phyloP scores from a whole-genome alignment of 345 rosid species.

The Nasturtium officinale region DNA sequence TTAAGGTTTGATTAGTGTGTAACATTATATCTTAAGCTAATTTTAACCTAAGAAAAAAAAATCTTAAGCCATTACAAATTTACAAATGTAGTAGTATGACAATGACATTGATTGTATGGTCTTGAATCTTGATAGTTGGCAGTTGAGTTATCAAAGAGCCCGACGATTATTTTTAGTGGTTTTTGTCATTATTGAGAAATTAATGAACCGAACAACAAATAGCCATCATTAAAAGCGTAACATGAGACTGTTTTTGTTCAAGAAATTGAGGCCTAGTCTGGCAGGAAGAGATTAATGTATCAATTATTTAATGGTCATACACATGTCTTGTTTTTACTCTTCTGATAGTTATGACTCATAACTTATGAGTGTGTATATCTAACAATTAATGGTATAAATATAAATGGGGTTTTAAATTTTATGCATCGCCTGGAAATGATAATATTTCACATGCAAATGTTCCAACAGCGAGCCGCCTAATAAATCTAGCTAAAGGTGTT shows the following conservation, averaged over 20 bases:
- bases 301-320: conserved; percentile 16
- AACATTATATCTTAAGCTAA: not conserved
- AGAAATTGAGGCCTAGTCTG: conserved; percentile 32
- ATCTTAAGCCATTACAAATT: not conserved
- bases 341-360: not conserved
- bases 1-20: not conserved
- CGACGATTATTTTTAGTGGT: not conserved
- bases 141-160: conserved; percentile 20
- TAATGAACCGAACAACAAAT: conserved; percentile 28
- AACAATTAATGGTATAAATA: not conserved
- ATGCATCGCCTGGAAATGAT: conserved; percentile 8
- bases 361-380: not conserved
- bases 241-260: conserved; percentile 31
- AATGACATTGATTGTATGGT: not conserved
- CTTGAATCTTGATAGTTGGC: conserved; percentile 22
- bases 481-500: conserved; percentile 1
- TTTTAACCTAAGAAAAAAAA: too few species aligned
- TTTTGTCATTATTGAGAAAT: conserved; percentile 23
- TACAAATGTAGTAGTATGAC: not conserved
- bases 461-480: conserved; percentile 12
- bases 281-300: conserved; percentile 30
- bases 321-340: conserved; percentile 30
- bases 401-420: not conserved
- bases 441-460: conserved; percentile 34
- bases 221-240: conserved; percentile 18